Conservation (phyloP, 75 land plant species). For the Pinus tabuliformis region DNA sequence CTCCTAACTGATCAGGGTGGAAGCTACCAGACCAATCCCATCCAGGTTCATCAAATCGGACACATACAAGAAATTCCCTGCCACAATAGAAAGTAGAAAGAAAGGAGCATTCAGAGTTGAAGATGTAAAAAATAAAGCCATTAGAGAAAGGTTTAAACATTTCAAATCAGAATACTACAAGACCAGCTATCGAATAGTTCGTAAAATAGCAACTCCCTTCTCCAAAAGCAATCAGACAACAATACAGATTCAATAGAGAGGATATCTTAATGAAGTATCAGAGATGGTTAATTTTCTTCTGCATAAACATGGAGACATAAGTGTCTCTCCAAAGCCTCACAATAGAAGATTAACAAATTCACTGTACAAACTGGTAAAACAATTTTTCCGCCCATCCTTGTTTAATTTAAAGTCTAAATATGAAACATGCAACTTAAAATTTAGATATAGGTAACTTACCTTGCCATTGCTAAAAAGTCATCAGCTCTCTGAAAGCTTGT, state of each 20-base stretch:
- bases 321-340: neutral
- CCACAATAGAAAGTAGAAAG: neutral
- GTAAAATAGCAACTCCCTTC: neutral
- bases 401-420: neutral
- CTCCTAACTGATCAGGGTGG: constrained; percentile 86
- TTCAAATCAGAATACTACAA: neutral
- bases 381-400: neutral
- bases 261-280: neutral
- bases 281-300: neutral
- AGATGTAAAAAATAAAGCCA: neutral
- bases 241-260: neutral
- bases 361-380: neutral
- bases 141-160: neutral
- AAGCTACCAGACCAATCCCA: constrained; percentile 99
- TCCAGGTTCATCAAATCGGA: constrained; percentile 80
- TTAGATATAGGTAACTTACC: neutral
- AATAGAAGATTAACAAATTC: neutral
- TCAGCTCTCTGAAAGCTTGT: neutral
- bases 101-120: neutral
- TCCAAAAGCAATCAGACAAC: neutral
- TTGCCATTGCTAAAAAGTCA: neutral
- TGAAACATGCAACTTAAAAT: neutral
- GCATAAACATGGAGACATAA: no score
- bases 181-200: neutral
- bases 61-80: constrained; percentile 78